These are phyloP conservation scores for Gryganskiella cystojenkinii DNA, from an alignment of 192 early-diverging fungal genomes.

Conservation along the genomic window DNA sequence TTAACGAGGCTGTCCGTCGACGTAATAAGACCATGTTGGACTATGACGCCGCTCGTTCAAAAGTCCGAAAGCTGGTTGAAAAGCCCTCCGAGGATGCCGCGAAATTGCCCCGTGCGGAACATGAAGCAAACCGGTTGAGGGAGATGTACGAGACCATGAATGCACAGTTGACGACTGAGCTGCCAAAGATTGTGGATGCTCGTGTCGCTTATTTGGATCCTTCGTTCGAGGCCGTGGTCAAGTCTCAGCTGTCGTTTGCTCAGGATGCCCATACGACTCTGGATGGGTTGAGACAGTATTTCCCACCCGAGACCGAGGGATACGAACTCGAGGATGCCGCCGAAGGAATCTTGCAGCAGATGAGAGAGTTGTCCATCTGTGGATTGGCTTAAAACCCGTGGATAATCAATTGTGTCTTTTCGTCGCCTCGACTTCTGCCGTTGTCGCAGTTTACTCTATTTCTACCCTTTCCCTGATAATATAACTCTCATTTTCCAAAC, in stretches of 20 bases:
- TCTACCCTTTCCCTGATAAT: no score
- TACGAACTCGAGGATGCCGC: slow-evolving; percentile 73
- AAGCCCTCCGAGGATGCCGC: slow-evolving; percentile 78
- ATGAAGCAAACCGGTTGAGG: slow-evolving; percentile 77
- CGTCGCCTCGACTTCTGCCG: not conserved
- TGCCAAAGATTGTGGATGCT: slow-evolving; percentile 92
- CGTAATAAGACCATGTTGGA: slow-evolving; percentile 90
- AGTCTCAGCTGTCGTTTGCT: slow-evolving; percentile 90
- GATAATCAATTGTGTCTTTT: not conserved
- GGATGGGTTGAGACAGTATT: slow-evolving; percentile 66
- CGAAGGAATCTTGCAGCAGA: slow-evolving; percentile 86
- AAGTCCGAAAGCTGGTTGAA: slow-evolving; percentile 84
- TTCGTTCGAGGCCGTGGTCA: slow-evolving; percentile 94
- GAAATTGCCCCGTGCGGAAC: slow-evolving; percentile 79
- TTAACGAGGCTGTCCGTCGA: slow-evolving; percentile 92
- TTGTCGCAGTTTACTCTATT: not conserved
- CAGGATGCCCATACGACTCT: slow-evolving; percentile 81
- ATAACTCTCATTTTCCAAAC: no score
- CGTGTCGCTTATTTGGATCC: slow-evolving; percentile 93
- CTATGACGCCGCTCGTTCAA: slow-evolving; percentile 81
- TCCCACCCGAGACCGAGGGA: slow-evolving; percentile 63
- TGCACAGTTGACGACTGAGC: slow-evolving; percentile 80
- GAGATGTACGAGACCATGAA: slow-evolving; percentile 89
- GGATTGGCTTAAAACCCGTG: slow-evolving; percentile 61
- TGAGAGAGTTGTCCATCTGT: slow-evolving; percentile 93